Evolutionary conservation across 139 green algal genomes (phyloP).

Genomic region (Coelastrella sp.): DNA sequence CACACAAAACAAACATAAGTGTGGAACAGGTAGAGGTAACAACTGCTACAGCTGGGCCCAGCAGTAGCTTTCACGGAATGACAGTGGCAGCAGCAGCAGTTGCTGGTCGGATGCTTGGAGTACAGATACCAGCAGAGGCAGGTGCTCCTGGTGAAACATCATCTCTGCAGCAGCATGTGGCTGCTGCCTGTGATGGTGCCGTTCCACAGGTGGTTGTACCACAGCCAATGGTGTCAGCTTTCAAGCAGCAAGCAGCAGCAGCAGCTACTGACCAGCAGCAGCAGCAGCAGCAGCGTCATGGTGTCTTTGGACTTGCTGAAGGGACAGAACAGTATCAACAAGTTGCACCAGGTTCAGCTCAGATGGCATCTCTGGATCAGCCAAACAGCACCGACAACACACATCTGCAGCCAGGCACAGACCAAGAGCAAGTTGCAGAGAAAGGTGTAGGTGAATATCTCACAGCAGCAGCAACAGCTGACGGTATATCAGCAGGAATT

Average conservation of each 20-base stretch:
- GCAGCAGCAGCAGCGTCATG: conserved; percentile 18
- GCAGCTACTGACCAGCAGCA: neutral
- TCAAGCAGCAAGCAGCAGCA: neutral
- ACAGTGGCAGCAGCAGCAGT: neutral
- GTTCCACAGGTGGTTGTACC: too few species aligned
- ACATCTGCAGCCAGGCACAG: neutral
- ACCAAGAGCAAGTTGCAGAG: neutral
- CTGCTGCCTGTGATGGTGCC: too few species aligned
- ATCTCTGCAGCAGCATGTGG: too few species aligned
- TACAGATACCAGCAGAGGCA: neutral
- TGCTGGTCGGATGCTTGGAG: neutral
- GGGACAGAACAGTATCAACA: neutral
- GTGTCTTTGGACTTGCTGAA: neutral
- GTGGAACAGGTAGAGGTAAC: too few species aligned
- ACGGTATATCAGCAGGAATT: neutral
- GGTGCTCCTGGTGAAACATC: too few species aligned
- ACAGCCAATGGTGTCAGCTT: too few species aligned
- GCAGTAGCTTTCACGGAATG: neutral
- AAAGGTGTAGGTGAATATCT: neutral
- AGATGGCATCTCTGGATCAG: neutral
- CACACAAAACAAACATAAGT: too few species aligned
- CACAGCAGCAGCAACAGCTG: neutral
- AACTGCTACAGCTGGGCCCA: too few species aligned
- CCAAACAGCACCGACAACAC: neutral
- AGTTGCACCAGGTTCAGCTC: neutral